Percentiles rank a stretch among this genome's conserved stretches.
Conservation (phyloP, 2,329 filamentous ascomycete species). For the Penicillium sp. region DNA sequence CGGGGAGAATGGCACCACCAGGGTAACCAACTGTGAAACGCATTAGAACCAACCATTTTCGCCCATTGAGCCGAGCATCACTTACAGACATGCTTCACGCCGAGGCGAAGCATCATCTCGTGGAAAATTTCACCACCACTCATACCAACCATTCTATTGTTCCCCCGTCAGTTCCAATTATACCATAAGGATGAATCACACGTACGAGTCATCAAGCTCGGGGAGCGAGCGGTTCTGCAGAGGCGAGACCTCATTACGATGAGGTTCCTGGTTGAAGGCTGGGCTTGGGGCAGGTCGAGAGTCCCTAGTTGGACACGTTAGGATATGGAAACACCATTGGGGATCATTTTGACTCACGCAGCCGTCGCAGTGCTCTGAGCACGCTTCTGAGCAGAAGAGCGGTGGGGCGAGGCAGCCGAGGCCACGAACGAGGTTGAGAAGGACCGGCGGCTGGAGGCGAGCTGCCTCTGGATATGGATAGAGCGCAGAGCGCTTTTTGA, state of each 20-base stretch:
- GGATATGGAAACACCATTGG: constrained; percentile 13
- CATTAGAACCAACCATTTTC: constrained; percentile 5
- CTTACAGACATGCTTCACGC: constrained; percentile 90
- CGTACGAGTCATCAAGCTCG: constrained; percentile 77
- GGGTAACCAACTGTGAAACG: constrained; percentile 67
- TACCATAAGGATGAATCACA: constrained; percentile 15
- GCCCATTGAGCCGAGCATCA: constrained; percentile 26
- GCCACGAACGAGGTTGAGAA: constrained; percentile 45
- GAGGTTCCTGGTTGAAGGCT: constrained; percentile 50
- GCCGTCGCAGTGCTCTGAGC: constrained; percentile 47
- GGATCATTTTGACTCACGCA: constrained; percentile 46
- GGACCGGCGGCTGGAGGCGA: constrained; percentile 33
- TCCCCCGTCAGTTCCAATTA: neutral
- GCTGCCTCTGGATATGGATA: constrained; percentile 40
- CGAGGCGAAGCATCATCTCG: constrained; percentile 95
- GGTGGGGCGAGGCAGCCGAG: constrained; percentile 44
- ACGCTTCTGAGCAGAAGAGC: constrained; percentile 41
- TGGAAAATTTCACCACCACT: constrained; percentile 96
- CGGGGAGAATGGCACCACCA: constrained; percentile 91
- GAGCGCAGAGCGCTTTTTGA: constrained; percentile 47
- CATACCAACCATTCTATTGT: constrained; percentile 72
- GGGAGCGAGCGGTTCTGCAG: constrained; percentile 55
- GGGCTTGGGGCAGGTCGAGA: constrained; percentile 58
- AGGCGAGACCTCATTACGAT: constrained; percentile 61
- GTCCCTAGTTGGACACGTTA: constrained; percentile 39